These are phyloP conservation scores for Lepidium sativum DNA, from an alignment of 345 rosid species.

Conservation along the genomic window DNA sequence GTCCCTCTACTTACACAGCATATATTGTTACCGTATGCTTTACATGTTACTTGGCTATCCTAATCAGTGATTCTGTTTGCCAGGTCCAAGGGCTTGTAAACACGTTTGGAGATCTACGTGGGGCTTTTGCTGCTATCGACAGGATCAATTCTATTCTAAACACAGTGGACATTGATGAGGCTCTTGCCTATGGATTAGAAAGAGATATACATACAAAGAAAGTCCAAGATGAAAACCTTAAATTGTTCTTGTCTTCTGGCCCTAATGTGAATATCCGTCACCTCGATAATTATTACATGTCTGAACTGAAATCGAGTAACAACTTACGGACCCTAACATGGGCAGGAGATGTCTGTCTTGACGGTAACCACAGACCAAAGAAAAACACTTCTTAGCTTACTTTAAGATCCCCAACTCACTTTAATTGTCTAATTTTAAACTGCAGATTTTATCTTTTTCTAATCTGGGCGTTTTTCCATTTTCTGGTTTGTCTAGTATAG, in stretches of 20 bases:
- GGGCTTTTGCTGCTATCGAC: conserved; percentile 76
- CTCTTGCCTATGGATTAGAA: conserved; percentile 87
- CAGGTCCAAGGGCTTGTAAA: conserved; percentile 98
- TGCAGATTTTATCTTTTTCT: background rate
- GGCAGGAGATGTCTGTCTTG: conserved; percentile 81
- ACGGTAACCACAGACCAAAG: conserved; percentile 40
- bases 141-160: conserved; percentile 79
- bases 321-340: conserved; percentile 53
- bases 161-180: conserved; percentile 69
- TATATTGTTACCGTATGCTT: conserved; percentile 1
- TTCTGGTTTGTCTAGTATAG: conserved; percentile 38
- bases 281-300: conserved; percentile 53
- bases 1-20: conserved; percentile 24
- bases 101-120: conserved; percentile 95
- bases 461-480: background rate
- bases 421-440: background rate
- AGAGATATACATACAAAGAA: conserved; percentile 61
- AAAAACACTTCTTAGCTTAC: background rate
- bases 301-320: conserved; percentile 55
- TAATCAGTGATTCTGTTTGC: conserved; percentile 1
- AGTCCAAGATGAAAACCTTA: conserved; percentile 42
- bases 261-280: conserved; percentile 32
- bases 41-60: conserved; percentile 1
- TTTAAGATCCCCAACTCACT: background rate
- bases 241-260: conserved; percentile 47